These are phyloP conservation scores for Paraleonurus japonicus DNA, from an alignment of 257 asterid species.

Conservation along the genomic window DNA sequence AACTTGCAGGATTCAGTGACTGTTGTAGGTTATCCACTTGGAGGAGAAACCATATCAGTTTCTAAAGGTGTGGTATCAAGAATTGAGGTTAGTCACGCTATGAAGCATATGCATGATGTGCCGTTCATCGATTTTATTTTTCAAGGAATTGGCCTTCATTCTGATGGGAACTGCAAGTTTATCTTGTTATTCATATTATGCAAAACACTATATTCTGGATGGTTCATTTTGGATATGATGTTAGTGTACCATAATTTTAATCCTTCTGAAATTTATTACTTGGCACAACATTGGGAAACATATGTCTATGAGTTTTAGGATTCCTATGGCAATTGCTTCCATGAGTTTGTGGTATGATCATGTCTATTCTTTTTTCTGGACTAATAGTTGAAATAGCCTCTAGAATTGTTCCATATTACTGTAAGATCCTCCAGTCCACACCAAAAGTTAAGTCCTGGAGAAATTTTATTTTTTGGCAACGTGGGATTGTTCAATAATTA, in stretches of 20 bases:
- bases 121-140: not conserved
- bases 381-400: not conserved
- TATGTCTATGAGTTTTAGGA: too few relatives aligned
- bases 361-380: not conserved
- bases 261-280: not conserved
- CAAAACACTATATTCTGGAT: not conserved
- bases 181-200: too few relatives aligned
- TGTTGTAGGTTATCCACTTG: slow-evolving; percentile 97
- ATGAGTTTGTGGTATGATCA: not conserved
- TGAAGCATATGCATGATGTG: not conserved
- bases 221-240: not conserved
- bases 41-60: slow-evolving; percentile 98
- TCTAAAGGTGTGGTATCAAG: slow-evolving; percentile 97
- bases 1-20: slow-evolving; percentile 82
- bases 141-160: slow-evolving; percentile 4
- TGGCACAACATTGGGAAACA: too few relatives aligned
- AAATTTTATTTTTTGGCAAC: not conserved
- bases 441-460: not conserved
- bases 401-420: not conserved
- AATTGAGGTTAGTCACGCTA: slow-evolving; percentile 71
- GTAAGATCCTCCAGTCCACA: not conserved
- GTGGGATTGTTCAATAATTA: not conserved
- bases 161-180: not conserved
- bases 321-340: too few relatives aligned
- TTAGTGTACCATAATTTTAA: not conserved